These are phyloP conservation scores for Fragaria ananassa DNA, from an alignment of 306 rosid genomes.

Conservation along the genomic window DNA sequence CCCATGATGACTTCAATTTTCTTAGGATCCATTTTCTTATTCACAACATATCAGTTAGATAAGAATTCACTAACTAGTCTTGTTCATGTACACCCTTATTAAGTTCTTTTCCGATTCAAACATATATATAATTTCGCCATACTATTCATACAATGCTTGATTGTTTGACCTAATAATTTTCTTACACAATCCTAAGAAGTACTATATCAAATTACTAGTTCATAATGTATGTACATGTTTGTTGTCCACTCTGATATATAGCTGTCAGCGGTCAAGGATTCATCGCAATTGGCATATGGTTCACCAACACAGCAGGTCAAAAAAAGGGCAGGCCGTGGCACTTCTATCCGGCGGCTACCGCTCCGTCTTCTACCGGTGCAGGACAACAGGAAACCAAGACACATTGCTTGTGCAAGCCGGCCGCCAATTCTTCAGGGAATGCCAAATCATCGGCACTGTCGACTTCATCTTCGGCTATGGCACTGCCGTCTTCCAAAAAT, in stretches of 20 bases:
- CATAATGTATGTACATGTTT: too few relatives aligned
- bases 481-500: slow-evolving; percentile 7
- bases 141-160: too few relatives aligned
- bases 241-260: background rate
- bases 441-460: slow-evolving; percentile 12
- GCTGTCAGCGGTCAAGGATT: slow-evolving; percentile 8
- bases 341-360: background rate
- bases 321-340: slow-evolving; percentile 1
- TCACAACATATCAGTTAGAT: too few relatives aligned
- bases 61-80: too few relatives aligned
- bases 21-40: too few relatives aligned
- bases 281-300: slow-evolving; percentile 11
- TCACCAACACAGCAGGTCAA: background rate
- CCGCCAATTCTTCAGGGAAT: slow-evolving; percentile 12
- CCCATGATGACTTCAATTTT: too few relatives aligned
- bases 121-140: too few relatives aligned
- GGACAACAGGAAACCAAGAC: slow-evolving; percentile 15
- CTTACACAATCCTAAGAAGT: too few relatives aligned
- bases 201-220: too few relatives aligned
- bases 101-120: too few relatives aligned
- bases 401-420: slow-evolving; percentile 1
- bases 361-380: slow-evolving; percentile 2
- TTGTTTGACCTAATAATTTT: too few relatives aligned
- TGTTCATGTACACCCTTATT: too few relatives aligned
- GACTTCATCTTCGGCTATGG: slow-evolving; percentile 20